Base-by-base conservation (phyloP, 495 filamentous ascomycete species). In the Neohortaea acidophila region DNA sequence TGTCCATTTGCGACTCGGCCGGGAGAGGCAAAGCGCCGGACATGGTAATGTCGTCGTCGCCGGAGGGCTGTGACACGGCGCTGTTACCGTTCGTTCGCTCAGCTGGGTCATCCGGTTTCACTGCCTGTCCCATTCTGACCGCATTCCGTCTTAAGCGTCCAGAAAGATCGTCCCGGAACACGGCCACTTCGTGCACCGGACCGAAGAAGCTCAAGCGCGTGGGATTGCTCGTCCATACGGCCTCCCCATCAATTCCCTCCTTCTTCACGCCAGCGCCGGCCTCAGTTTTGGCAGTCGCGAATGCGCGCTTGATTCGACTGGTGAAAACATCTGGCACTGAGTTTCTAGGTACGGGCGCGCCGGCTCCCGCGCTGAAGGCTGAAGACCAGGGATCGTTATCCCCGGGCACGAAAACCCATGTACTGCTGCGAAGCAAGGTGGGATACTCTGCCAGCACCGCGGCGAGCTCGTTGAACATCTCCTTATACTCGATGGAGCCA, bases 371-470 rank as follows among this genome's bases (percentile, higher is more conserved):
- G 2, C 77, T 78, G 57, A 93, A 93, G 2, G 83, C 70, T 0
- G 84, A 87, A 18, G 73, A 62, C 89, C 89, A 97, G 9, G 85
- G 84, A 54, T 97, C 89, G 55, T 92, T 91, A 54, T 94, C 87
- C 27, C 87, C 87, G 1, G 89, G 89, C 0, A 97, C 79, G 48
- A 96, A 93, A 10, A 94, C 59, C 48, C 94, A 91, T 0, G 81
- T 86, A 2, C 81, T 75, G 14, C 68, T 62, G 23, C 77, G 74
- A n/a, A 93, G 67, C 5, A 96, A 63, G 0, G 68, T 65, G n/a
- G 81, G 84, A 56, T 82, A 93, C 28, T 96, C 84, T 6, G 80
- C 66, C n/a, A 97, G 61, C 1, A 80, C 69, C 12, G 77, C 71
- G 2, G 89, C 86, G 13, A 97, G 70, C 4, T 72, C 69, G 59